phyloP scores from a whole-genome alignment of 2,329 filamentous ascomycete species.

The Aspergillus quadricinctus region DNA sequence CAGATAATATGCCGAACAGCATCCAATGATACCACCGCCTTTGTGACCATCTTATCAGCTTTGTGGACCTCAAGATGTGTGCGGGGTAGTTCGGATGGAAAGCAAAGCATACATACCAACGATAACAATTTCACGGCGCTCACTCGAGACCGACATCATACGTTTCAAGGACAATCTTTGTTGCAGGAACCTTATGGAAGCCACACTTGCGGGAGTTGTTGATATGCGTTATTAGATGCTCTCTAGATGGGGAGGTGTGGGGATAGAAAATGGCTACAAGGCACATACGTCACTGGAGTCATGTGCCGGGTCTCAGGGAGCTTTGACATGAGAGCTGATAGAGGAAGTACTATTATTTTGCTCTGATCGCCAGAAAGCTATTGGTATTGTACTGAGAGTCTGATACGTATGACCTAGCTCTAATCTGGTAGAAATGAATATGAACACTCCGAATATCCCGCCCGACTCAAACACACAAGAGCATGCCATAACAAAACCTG shows the following conservation, averaged over 20 bases:
- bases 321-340: conserved; percentile 1
- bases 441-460: background rate
- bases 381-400: background rate
- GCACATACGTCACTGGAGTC: conserved; percentile 26
- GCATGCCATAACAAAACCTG: background rate
- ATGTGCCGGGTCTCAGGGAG: background rate
- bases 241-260: background rate
- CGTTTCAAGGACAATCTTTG: conserved; percentile 13
- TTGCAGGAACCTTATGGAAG: conserved; percentile 15
- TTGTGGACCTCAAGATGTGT: conserved; percentile 4
- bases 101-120: conserved; percentile 28
- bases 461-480: background rate
- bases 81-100: conserved; percentile 19
- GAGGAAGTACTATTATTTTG: background rate
- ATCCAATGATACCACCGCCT: conserved; percentile 92
- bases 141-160: conserved; percentile 27
- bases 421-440: conserved; percentile 1
- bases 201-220: conserved; percentile 16
- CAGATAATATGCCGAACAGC: conserved; percentile 85
- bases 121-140: conserved; percentile 38
- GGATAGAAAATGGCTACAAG: conserved; percentile 1
- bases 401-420: background rate
- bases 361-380: background rate
- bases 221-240: background rate
- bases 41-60: conserved; percentile 8